Percentiles rank a stretch among this genome's conserved stretches.
These are phyloP conservation scores for Gautieria morchelliformis DNA, from an alignment of 768 basidiomycete genomes.

Conservation along the genomic window DNA sequence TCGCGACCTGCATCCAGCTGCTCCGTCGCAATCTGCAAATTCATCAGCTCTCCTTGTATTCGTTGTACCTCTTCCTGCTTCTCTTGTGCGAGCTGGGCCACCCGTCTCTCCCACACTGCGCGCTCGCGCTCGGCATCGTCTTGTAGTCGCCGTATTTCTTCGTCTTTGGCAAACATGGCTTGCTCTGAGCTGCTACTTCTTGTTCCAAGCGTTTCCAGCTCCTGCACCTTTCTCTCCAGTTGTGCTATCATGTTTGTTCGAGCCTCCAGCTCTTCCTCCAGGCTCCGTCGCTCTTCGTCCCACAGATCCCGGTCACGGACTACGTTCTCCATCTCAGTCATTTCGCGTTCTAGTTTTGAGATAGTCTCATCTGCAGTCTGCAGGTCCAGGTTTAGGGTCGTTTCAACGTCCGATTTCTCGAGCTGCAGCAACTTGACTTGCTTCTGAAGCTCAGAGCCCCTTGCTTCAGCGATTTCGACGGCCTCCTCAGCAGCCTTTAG, in stretches of 20 bases:
- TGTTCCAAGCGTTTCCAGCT: conserved; percentile 25
- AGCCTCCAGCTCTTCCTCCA: not conserved
- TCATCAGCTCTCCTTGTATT: conserved; percentile 41
- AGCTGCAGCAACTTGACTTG: conserved; percentile 42
- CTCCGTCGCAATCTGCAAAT: conserved; percentile 37
- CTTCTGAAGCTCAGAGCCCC: conserved; percentile 43
- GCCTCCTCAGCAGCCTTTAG: conserved; percentile 50
- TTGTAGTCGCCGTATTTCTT: conserved; percentile 22
- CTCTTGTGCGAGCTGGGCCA: conserved; percentile 42
- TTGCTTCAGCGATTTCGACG: conserved; percentile 52
- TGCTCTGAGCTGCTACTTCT: conserved; percentile 44
- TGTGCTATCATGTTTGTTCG: not conserved
- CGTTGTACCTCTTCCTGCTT: conserved; percentile 26
- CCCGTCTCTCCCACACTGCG: conserved; percentile 40
- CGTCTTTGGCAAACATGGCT: conserved; percentile 15
- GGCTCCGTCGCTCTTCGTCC: not conserved
- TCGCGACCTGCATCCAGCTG: conserved; percentile 47
- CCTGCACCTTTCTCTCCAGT: conserved; percentile 37
- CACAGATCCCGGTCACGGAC: conserved; percentile 1
- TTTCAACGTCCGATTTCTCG: conserved; percentile 65
- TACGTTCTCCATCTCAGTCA: conserved; percentile 36
- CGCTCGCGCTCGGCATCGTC: conserved; percentile 36
- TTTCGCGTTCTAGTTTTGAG: conserved; percentile 42
- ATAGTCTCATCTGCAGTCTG: conserved; percentile 61
- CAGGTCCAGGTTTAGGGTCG: conserved; percentile 53